These are phyloP conservation scores for Candida oleophila DNA, from an alignment of 805 yeast species.

Conservation along the genomic window DNA sequence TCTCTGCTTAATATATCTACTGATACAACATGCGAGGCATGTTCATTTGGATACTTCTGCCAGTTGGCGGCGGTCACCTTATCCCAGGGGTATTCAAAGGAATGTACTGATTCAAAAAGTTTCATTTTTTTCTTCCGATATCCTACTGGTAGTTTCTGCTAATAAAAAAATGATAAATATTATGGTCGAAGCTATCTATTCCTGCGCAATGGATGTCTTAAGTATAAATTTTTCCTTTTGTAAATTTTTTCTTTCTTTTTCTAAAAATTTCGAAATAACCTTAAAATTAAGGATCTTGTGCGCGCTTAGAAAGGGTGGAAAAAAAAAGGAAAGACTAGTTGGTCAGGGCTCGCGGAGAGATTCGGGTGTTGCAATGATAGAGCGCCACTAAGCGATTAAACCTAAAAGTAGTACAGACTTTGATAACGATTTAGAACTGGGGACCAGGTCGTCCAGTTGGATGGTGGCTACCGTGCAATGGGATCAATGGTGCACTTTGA, in stretches of 20 bases:
- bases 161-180: no score
- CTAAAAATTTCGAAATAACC: background rate
- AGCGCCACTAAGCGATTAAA: no score
- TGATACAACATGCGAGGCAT: conserved; percentile 87
- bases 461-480: no score
- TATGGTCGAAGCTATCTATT: no score
- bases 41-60: conserved; percentile 95
- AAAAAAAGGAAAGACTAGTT: background rate
- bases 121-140: conserved; percentile 51
- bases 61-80: conserved; percentile 95
- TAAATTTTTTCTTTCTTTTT: no score
- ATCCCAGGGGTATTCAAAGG: conserved; percentile 86
- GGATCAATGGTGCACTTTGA: no score
- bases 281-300: background rate
- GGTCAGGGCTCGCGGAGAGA: background rate
- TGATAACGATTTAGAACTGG: no score
- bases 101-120: conserved; percentile 67
- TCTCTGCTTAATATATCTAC: conserved; percentile 85
- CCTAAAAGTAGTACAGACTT: no score
- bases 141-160: background rate
- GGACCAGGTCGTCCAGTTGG: no score
- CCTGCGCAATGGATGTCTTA: background rate
- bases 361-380: no score
- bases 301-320: background rate
- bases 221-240: background rate